Percentiles rank a stretch among this genome's conserved stretches.
Conservation (phyloP, 2,329 filamentous ascomycete genomes). For the Stagonosporopsis cucurbitacearum region DNA sequence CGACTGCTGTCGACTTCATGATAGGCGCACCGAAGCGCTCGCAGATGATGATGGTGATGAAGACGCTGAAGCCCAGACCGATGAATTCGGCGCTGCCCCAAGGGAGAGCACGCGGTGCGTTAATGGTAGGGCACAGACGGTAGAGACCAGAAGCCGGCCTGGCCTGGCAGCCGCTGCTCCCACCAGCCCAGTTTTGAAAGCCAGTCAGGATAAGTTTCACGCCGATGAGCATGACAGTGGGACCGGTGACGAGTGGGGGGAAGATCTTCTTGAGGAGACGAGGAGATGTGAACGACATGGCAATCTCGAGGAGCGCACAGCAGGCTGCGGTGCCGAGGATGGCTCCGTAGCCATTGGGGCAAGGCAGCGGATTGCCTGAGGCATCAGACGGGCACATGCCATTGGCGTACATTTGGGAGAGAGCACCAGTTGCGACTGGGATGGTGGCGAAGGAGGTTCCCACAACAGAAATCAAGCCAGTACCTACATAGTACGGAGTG, state of each 20-base stretch:
- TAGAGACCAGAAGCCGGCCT: conserved; percentile 60
- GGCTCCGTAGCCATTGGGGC: conserved; percentile 77
- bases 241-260: conserved; percentile 76
- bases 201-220: conserved; percentile 74
- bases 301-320: conserved; percentile 67
- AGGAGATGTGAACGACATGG: conserved; percentile 76
- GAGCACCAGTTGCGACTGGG: conserved; percentile 72
- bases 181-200: conserved; percentile 80
- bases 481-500: conserved; percentile 70
- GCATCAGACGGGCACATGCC: conserved; percentile 68
- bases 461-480: conserved; percentile 79
- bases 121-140: conserved; percentile 64
- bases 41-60: conserved; percentile 78
- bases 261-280: conserved; percentile 73
- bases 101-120: conserved; percentile 71
- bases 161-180: conserved; percentile 65
- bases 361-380: conserved; percentile 72
- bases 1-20: conserved; percentile 81
- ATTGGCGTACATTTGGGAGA: conserved; percentile 78
- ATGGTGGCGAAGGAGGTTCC: conserved; percentile 81
- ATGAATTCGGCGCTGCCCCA: conserved; percentile 84
- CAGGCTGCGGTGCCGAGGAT: conserved; percentile 69
- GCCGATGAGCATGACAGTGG: conserved; percentile 74
- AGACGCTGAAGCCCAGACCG: conserved; percentile 80
- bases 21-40: conserved; percentile 83